These are phyloP conservation scores for Fusarium sp. DNA, from an alignment of 2,329 filamentous ascomycete genomes.

Conservation along the genomic window DNA sequence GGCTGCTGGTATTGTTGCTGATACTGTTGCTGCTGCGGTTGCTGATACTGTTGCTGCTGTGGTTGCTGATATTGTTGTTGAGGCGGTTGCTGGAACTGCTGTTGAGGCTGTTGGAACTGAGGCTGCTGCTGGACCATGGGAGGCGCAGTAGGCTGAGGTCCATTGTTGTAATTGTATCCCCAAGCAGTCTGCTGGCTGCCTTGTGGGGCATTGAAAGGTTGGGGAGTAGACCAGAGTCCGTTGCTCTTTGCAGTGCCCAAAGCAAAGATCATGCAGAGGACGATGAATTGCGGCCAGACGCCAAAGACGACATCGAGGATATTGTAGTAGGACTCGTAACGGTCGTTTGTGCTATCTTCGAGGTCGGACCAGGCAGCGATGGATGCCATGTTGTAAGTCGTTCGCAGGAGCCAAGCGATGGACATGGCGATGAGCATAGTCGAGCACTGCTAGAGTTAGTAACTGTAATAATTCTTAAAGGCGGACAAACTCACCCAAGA, in stretches of 20 bases:
- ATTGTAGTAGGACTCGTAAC: slow-evolving; percentile 13
- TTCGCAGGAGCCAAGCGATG: slow-evolving; percentile 41
- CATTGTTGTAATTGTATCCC: slow-evolving; percentile 32
- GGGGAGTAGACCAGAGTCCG: slow-evolving; percentile 43
- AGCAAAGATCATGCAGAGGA: slow-evolving; percentile 41
- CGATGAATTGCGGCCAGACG: slow-evolving; percentile 40
- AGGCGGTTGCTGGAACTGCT: background rate
- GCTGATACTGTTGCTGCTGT: background rate
- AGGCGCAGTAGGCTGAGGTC: slow-evolving; percentile 5
- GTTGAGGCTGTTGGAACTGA: slow-evolving; percentile 8
- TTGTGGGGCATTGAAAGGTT: slow-evolving; percentile 22
- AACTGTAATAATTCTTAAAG: background rate
- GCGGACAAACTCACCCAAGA: slow-evolving; percentile 21
- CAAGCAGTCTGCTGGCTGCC: slow-evolving; percentile 27
- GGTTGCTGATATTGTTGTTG: background rate
- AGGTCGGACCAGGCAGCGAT: slow-evolving; percentile 18
- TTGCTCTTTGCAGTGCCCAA: slow-evolving; percentile 40
- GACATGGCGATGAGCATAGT: slow-evolving; percentile 38
- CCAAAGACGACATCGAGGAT: slow-evolving; percentile 40
- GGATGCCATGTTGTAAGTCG: slow-evolving; percentile 37
- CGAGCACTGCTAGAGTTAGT: slow-evolving; percentile 28
- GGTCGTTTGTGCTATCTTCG: background rate
- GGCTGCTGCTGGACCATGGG: slow-evolving; percentile 13
- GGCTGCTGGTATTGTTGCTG: background rate
- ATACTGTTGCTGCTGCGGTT: slow-evolving; percentile 1